phyloP scores from a whole-genome alignment of 116 monocot species.

The Dioscorea cayenensis region DNA sequence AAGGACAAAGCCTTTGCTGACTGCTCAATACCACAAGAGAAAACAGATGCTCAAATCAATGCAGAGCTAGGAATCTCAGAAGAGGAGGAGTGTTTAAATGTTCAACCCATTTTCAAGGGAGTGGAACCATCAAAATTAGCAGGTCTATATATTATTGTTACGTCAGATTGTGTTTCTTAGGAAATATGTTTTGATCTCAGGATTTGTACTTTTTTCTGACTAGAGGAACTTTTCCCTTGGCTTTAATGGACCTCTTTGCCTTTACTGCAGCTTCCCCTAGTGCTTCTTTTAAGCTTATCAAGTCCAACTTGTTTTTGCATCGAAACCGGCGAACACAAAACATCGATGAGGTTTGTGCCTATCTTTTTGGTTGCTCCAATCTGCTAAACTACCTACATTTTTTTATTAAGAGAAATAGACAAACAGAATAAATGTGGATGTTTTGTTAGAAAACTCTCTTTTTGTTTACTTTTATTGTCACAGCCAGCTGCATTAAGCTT shows the following conservation, averaged over 20 bases:
- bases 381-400: not conserved
- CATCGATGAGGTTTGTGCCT: slow-evolving; percentile 76
- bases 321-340: slow-evolving; percentile 68
- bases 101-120: slow-evolving; percentile 12
- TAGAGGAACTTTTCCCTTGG: not conserved
- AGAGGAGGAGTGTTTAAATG: slow-evolving; percentile 45
- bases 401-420: not conserved
- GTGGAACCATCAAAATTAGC: slow-evolving; percentile 17
- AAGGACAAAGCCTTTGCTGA: slow-evolving; percentile 71
- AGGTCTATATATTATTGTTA: slow-evolving; percentile 4
- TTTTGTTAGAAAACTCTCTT: not conserved
- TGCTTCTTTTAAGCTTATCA: slow-evolving; percentile 54
- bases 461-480: not conserved
- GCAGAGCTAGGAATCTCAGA: slow-evolving; percentile 79
- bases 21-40: slow-evolving; percentile 89
- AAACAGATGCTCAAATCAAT: slow-evolving; percentile 87
- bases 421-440: not conserved
- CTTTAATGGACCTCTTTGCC: slow-evolving; percentile 8
- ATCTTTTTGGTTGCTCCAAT: not conserved
- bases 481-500: not conserved
- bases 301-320: slow-evolving; percentile 78
- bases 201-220: not conserved
- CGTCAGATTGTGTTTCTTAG: not conserved
- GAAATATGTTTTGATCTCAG: not conserved
- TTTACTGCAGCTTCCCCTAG: slow-evolving; percentile 31